Evolutionary conservation across 2,329 filamentous ascomycete genomes (phyloP).

Genomic region (Colletotrichum sp.): DNA sequence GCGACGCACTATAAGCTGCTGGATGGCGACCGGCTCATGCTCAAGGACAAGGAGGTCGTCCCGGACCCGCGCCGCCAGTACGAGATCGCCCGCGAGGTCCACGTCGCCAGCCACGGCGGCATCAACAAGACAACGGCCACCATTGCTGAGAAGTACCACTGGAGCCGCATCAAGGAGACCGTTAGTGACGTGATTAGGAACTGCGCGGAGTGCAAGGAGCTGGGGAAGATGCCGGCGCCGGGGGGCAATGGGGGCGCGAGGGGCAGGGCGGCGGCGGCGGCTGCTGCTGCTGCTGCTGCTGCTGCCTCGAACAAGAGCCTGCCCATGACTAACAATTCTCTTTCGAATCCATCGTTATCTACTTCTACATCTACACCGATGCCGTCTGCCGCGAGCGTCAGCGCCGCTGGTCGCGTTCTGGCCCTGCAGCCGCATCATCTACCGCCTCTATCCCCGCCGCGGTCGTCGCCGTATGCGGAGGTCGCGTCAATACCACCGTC

Average conservation of each 20-base stretch:
- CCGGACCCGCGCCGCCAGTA: conserved; percentile 89
- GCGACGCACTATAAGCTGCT: conserved; percentile 93
- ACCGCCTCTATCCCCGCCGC: conserved; percentile 27
- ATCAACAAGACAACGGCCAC: conserved; percentile 98
- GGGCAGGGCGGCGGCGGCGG: background rate
- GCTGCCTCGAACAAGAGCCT: background rate
- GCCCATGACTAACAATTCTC: background rate
- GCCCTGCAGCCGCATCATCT: conserved; percentile 26
- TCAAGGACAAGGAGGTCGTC: conserved; percentile 97
- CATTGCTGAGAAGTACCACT: conserved; percentile 94
- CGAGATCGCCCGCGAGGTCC: conserved; percentile 81
- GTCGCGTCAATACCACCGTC: conserved; percentile 49
- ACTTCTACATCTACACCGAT: background rate
- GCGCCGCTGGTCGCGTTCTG: conserved; percentile 16
- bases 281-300: background rate
- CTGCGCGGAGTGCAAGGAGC: conserved; percentile 87
- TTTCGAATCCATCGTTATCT: background rate
- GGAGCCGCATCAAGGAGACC: conserved; percentile 97
- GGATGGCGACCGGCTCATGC: conserved; percentile 82
- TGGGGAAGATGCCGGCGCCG: conserved; percentile 58
- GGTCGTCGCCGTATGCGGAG: conserved; percentile 49
- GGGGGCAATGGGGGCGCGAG: conserved; percentile 4
- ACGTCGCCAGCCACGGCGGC: conserved; percentile 80
- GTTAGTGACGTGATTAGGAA: conserved; percentile 94
- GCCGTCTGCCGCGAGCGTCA: conserved; percentile 12